These are phyloP conservation scores for Collybia nuda DNA, from an alignment of 768 basidiomycete species.

Conservation along the genomic window DNA sequence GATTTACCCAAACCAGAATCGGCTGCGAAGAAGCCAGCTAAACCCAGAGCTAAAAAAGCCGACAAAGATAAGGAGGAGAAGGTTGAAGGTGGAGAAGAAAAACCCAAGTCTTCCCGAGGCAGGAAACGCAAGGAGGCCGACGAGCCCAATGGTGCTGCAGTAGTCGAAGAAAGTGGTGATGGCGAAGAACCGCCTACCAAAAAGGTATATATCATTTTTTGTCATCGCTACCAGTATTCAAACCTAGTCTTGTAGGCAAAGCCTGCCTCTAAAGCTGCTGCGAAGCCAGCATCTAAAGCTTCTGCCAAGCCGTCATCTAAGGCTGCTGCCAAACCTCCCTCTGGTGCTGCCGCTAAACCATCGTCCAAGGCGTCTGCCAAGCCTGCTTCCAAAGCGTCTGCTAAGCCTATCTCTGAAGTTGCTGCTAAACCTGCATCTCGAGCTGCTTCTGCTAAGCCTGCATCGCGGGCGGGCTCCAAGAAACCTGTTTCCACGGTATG, in stretches of 20 bases:
- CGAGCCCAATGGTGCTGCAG: constrained; percentile 34
- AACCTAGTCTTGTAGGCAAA: constrained; percentile 34
- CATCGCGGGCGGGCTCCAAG: constrained; percentile 58
- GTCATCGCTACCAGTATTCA: constrained; percentile 5
- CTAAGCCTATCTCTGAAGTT: constrained; percentile 42
- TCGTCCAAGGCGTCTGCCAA: constrained; percentile 39
- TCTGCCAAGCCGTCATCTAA: constrained; percentile 31
- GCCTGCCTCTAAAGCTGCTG: constrained; percentile 31
- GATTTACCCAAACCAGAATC: constrained; percentile 59
- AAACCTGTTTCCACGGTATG: constrained; percentile 65
- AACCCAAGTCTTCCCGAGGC: constrained; percentile 47
- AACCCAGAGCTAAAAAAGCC: constrained; percentile 59
- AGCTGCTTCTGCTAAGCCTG: constrained; percentile 47
- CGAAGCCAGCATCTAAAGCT: constrained; percentile 37
- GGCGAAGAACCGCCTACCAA: constrained; percentile 57
- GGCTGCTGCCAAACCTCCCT: constrained; percentile 32
- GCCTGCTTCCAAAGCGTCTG: constrained; percentile 41
- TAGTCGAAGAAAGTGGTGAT: constrained; percentile 26
- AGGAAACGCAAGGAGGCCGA: constrained; percentile 45
- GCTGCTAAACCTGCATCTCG: constrained; percentile 44
- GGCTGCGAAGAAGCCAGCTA: constrained; percentile 58
- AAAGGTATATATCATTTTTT: constrained; percentile 45
- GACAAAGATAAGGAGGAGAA: constrained; percentile 37
- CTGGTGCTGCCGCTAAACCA: constrained; percentile 30
- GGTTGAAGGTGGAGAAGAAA: constrained; percentile 51